Conservation (phyloP, 2,329 filamentous ascomycete genomes). For the Aureobasidium mangrovei region DNA sequence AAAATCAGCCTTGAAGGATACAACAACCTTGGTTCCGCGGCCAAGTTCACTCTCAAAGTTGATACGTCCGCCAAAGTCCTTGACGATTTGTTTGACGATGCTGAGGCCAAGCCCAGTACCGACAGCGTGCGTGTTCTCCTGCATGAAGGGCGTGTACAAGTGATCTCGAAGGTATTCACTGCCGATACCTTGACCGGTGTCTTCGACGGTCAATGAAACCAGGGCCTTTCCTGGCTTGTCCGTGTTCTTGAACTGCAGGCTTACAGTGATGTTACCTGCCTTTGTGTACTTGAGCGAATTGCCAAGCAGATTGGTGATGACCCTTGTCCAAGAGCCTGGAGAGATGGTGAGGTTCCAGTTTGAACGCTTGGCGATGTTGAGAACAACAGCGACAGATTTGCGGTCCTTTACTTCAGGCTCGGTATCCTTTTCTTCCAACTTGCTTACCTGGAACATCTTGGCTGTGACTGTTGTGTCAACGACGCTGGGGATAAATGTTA, state of each 20-base stretch:
- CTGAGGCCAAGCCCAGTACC: constrained; percentile 30
- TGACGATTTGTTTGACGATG: constrained; percentile 27
- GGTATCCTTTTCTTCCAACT: constrained; percentile 5
- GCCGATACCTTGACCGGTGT: constrained; percentile 29
- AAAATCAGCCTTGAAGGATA: background rate
- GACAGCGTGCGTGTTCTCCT: constrained; percentile 26
- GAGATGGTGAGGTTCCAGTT: constrained; percentile 35
- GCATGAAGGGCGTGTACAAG: constrained; percentile 28
- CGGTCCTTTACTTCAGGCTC: constrained; percentile 3
- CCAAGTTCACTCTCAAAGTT: constrained; percentile 21
- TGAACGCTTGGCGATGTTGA: constrained; percentile 30
- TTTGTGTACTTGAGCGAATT: constrained; percentile 41
- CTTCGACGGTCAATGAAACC: constrained; percentile 18
- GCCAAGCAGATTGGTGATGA: constrained; percentile 41
- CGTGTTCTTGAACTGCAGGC: constrained; percentile 1
- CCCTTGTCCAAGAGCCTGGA: constrained; percentile 36
- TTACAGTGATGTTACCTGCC: constrained; percentile 30
- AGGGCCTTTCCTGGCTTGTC: background rate
- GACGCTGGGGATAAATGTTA: background rate
- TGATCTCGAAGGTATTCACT: constrained; percentile 23
- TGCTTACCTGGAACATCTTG: constrained; percentile 10
- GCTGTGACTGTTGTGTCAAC: constrained; percentile 16
- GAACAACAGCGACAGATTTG: constrained; percentile 29
- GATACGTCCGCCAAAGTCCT: constrained; percentile 22
- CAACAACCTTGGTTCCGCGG: constrained; percentile 20